Conservation (phyloP, 2,329 filamentous ascomycete species). For the Colletotrichum salicis region DNA sequence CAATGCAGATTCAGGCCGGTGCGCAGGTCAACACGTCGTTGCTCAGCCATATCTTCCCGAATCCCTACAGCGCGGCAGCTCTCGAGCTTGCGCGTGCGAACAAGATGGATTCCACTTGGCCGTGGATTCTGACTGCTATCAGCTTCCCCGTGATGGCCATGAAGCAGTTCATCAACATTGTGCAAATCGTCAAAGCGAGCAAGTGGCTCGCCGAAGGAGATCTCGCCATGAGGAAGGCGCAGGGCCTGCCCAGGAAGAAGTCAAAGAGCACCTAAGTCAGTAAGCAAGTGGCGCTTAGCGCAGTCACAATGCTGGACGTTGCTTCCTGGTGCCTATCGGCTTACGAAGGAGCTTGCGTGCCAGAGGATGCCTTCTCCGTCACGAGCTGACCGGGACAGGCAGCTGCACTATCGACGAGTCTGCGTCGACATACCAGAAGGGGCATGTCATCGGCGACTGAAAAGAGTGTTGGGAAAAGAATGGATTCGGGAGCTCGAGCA, state of each 20-base stretch:
- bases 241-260: constrained; percentile 63
- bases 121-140: constrained; percentile 79
- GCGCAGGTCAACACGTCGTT: constrained; percentile 76
- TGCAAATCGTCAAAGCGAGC: constrained; percentile 94
- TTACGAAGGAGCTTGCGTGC: not conserved
- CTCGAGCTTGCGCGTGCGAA: constrained; percentile 93
- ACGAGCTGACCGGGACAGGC: not conserved
- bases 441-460: not conserved
- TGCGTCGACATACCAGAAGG: not conserved
- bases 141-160: constrained; percentile 87
- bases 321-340: not conserved
- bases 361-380: not conserved
- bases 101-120: constrained; percentile 80
- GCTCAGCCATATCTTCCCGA: constrained; percentile 81
- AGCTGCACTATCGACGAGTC: not conserved
- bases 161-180: constrained; percentile 94
- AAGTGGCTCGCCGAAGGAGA: constrained; percentile 95
- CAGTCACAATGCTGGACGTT: not conserved
- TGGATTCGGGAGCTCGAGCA: not conserved
- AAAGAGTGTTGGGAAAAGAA: not conserved
- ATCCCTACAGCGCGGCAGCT: constrained; percentile 90
- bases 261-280: constrained; percentile 20
- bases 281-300: not conserved
- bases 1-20: constrained; percentile 68
- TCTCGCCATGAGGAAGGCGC: constrained; percentile 66